phyloP scores from a whole-genome alignment of 495 filamentous ascomycete species.

The Lindgomyces ingoldianus region DNA sequence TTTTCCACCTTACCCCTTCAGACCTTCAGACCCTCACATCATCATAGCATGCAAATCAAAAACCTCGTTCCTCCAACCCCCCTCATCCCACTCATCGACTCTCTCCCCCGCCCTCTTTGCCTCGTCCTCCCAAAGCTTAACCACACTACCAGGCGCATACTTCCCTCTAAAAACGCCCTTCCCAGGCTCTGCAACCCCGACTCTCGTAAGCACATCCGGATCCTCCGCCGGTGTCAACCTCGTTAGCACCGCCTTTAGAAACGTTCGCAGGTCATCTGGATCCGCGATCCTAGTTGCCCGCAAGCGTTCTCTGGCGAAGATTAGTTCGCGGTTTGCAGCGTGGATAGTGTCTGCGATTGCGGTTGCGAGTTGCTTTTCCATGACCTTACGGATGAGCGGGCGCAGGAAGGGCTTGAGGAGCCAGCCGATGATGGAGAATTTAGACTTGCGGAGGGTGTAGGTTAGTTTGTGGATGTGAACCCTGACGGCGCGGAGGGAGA shows the following conservation, averaged over 20 bases:
- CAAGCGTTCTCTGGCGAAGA: slow-evolving; percentile 83
- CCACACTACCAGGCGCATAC: slow-evolving; percentile 84
- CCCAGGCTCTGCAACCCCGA: slow-evolving; percentile 66
- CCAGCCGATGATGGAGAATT: slow-evolving; percentile 76
- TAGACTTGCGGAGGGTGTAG: slow-evolving; percentile 72
- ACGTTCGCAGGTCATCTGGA: slow-evolving; percentile 76
- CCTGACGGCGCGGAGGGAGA: slow-evolving; percentile 71
- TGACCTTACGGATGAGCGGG: slow-evolving; percentile 71
- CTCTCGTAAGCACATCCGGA: slow-evolving; percentile 68
- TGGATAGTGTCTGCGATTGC: slow-evolving; percentile 69
- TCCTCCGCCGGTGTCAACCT: slow-evolving; percentile 68
- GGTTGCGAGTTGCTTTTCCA: slow-evolving; percentile 76
- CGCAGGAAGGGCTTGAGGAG: slow-evolving; percentile 81
- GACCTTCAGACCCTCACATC: not conserved
- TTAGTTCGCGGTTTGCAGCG: slow-evolving; percentile 76
- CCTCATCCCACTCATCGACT: slow-evolving; percentile 63
- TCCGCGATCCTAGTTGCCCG: slow-evolving; percentile 81
- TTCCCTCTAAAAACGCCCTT: slow-evolving; percentile 75
- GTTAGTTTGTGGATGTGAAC: slow-evolving; percentile 85
- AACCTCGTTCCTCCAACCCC: slow-evolving; percentile 82
- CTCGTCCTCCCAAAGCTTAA: slow-evolving; percentile 84
- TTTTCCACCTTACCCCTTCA: not conserved
- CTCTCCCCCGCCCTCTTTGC: slow-evolving; percentile 63
- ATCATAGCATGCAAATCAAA: slow-evolving; percentile 63
- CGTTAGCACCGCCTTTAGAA: slow-evolving; percentile 77